Evolutionary conservation across 768 basidiomycete genomes (phyloP), one percentile per base, ranked within the genome.

Genomic region (Suillus subaureus): DNA sequence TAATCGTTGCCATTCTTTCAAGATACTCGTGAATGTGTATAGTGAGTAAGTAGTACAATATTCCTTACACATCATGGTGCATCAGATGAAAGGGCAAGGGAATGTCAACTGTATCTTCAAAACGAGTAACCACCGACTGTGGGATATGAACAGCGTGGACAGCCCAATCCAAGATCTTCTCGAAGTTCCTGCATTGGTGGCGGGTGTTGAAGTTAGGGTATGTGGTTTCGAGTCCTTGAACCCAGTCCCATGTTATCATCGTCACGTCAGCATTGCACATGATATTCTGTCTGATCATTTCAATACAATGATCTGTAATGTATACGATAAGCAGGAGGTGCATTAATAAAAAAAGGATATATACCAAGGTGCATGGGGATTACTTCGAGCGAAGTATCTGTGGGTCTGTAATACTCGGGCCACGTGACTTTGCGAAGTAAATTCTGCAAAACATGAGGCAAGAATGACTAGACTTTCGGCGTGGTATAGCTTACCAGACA

Each of bases 171-270:
- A 61, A 28, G 2, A 45, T 61, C n/a, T 61, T 45, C 40, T 63
- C 54, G 23, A 18, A 39, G 16, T 40, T 40, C 28, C 52, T 64
- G 52, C 63, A 64, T 16, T 55, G 63, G 23, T 64, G 45, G 11
- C 45, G n/a, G 45, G 45, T 45, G 4, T 45, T 45, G 45, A 45
- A 45, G 21, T n/a, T n/a, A 12, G 45, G 45, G 45, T 45, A 45
- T 11, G 45, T 8, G 21, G 7, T 4, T 1, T 45, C 21, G 21
- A n/a, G 21, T n/a, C 43, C 21, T 9, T n/a, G 26, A 16, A 68
- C 28, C 67, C 67, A 66, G 57, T 68, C 61, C 61, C 65, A 68
- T 12, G 37, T 12, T 6, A 68, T 62, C 58, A 66, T 66, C 13
- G 40, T 63, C 12, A 63, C 26, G 37, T 68, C 65, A 15, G 57